These are phyloP conservation scores for Phytophthora brassicae DNA, from an alignment of 352 stramenopile species.

Conservation along the genomic window DNA sequence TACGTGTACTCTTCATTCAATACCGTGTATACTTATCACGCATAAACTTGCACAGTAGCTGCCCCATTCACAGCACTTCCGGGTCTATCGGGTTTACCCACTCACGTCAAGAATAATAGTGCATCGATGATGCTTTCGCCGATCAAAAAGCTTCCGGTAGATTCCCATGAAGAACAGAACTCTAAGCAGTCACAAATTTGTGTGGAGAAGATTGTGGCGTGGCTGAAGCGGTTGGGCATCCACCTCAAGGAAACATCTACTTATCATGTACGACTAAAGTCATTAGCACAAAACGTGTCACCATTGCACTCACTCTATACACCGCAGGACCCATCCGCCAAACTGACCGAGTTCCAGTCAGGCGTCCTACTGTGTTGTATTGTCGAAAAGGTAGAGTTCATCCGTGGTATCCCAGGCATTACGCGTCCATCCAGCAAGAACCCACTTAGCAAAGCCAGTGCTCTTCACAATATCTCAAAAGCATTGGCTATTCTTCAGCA, in stretches of 20 bases:
- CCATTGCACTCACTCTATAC: background rate
- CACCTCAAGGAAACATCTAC: conserved; percentile 20
- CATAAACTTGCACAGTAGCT: conserved; percentile 4
- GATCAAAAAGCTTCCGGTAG: background rate
- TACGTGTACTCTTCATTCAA: background rate
- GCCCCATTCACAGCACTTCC: background rate
- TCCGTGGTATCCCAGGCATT: conserved; percentile 62
- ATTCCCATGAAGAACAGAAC: background rate
- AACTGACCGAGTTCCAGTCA: conserved; percentile 57
- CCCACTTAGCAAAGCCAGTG: conserved; percentile 46
- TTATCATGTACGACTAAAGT: conserved; percentile 48
- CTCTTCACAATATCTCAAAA: conserved; percentile 76
- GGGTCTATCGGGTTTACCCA: background rate
- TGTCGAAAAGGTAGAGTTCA: conserved; percentile 67
- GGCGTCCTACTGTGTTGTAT: conserved; percentile 64
- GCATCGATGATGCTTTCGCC: background rate
- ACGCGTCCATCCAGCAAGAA: conserved; percentile 29
- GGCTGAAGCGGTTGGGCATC: conserved; percentile 45
- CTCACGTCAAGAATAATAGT: no score
- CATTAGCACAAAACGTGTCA: no score
- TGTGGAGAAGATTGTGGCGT: conserved; percentile 31
- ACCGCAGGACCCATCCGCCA: conserved; percentile 25
- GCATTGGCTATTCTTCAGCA: conserved; percentile 56
- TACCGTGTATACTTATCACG: no score
- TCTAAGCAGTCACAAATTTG: background rate